Evolutionary conservation across 208 protist species (phyloP).

Genomic region (Trypanosoma caninum): DNA sequence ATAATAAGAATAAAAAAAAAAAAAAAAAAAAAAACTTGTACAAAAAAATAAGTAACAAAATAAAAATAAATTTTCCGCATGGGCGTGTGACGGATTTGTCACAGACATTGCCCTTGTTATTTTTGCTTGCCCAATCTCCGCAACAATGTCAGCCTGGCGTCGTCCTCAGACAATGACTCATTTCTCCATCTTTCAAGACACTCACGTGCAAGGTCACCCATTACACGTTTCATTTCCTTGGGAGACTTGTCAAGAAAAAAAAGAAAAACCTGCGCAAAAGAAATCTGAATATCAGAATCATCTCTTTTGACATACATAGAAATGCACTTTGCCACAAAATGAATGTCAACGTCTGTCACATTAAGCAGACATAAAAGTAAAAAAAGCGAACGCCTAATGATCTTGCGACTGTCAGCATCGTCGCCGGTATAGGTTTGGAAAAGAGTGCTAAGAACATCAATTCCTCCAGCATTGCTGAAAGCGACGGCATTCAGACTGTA

Average conservation of each 20-base stretch:
- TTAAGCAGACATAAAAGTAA: slow-evolving; percentile 50
- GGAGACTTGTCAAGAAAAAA: slow-evolving; percentile 30
- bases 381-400: slow-evolving; percentile 40
- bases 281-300: slow-evolving; percentile 35
- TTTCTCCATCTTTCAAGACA: slow-evolving; percentile 34
- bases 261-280: slow-evolving; percentile 34
- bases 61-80: no score
- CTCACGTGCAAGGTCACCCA: slow-evolving; percentile 31
- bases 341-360: slow-evolving; percentile 27
- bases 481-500: slow-evolving; percentile 35
- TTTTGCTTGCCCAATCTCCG: slow-evolving; percentile 13
- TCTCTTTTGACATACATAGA: slow-evolving; percentile 15
- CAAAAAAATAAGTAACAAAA: no score
- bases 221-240: slow-evolving; percentile 19
- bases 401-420: slow-evolving; percentile 25
- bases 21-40: no score
- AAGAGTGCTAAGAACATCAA: slow-evolving; percentile 13
- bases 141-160: slow-evolving; percentile 24
- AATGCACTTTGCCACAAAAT: slow-evolving; percentile 26
- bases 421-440: not conserved
- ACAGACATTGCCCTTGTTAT: slow-evolving; percentile 9
- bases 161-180: slow-evolving; percentile 26
- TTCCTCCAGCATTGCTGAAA: slow-evolving; percentile 38
- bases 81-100: no score
- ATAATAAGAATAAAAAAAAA: no score